A percentile compares a stretch with the other conserved stretches of the same genome.
Conservation (phyloP, 352 stramenopile species). For the Phytopythium aichiense region DNA sequence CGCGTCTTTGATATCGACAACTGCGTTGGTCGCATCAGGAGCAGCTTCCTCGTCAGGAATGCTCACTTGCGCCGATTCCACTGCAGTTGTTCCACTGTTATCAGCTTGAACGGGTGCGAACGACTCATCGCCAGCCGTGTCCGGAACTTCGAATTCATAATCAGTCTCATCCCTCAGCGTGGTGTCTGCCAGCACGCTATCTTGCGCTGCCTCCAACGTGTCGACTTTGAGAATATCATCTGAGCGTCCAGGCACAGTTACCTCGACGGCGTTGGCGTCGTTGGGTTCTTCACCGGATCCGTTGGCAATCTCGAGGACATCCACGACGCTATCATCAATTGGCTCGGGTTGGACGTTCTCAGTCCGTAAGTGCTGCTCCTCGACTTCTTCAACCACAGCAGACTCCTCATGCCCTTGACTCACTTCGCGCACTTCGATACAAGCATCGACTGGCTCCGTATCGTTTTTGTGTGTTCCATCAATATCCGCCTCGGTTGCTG, state of each 20-base stretch:
- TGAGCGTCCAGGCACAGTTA: background rate
- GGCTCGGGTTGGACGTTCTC: background rate
- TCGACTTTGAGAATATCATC: background rate
- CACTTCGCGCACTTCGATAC: background rate
- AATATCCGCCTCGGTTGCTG: background rate
- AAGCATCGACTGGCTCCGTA: background rate
- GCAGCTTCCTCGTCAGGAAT: background rate
- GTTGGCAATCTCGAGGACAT: background rate
- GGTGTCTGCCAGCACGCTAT: background rate
- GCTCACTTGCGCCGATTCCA: background rate
- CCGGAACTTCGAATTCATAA: background rate
- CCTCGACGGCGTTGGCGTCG: background rate
- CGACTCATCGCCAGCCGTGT: background rate
- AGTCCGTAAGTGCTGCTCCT: background rate
- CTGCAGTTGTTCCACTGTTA: background rate
- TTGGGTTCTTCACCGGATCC: background rate
- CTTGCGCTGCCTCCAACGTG: background rate
- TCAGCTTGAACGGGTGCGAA: background rate
- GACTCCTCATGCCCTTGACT: background rate
- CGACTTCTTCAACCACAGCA: background rate
- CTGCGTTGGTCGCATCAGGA: background rate
- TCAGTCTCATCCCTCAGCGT: background rate
- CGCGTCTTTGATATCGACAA: background rate
- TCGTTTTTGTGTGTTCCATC: background rate
- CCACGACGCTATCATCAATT: background rate